These are phyloP conservation scores for Papiliotrema nemorosa DNA, from an alignment of 1,284 basidiomycete species.

Conservation along the genomic window DNA sequence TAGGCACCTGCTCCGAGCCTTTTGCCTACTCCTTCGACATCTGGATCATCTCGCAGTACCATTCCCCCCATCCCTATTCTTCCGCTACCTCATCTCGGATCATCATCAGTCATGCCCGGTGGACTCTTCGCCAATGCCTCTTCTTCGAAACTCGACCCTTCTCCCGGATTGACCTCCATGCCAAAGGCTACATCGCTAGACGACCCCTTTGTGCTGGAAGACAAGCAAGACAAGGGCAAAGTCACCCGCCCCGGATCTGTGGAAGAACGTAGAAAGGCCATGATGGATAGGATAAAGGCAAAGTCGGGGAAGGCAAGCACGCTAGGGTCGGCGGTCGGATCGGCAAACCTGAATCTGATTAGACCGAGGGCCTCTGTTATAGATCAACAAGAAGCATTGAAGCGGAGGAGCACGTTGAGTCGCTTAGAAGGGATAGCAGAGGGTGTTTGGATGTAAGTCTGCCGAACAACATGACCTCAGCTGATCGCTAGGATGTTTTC, in stretches of 20 bases:
- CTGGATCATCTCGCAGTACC: constrained; percentile 19
- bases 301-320: constrained; percentile 28
- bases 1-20: constrained; percentile 14
- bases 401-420: constrained; percentile 45
- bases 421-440: constrained; percentile 49
- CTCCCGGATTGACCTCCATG: constrained; percentile 13
- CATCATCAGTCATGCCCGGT: constrained; percentile 26
- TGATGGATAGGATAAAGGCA: constrained; percentile 47
- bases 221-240: constrained; percentile 20
- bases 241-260: constrained; percentile 30
- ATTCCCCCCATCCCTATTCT: constrained; percentile 46
- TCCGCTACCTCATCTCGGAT: constrained; percentile 34
- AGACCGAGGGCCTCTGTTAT: constrained; percentile 19
- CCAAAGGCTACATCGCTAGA: constrained; percentile 28
- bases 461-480: background rate
- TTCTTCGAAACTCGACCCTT: constrained; percentile 8
- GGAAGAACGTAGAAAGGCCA: constrained; percentile 40
- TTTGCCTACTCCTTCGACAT: constrained; percentile 38
- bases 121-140: constrained; percentile 26
- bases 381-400: constrained; percentile 43
- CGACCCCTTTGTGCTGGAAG: constrained; percentile 36
- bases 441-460: constrained; percentile 48
- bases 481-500: constrained; percentile 41
- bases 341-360: constrained; percentile 5
- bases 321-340: constrained; percentile 25